Conservation (phyloP, 2,329 filamentous ascomycete species). For the Trichoderma simmonsii region DNA sequence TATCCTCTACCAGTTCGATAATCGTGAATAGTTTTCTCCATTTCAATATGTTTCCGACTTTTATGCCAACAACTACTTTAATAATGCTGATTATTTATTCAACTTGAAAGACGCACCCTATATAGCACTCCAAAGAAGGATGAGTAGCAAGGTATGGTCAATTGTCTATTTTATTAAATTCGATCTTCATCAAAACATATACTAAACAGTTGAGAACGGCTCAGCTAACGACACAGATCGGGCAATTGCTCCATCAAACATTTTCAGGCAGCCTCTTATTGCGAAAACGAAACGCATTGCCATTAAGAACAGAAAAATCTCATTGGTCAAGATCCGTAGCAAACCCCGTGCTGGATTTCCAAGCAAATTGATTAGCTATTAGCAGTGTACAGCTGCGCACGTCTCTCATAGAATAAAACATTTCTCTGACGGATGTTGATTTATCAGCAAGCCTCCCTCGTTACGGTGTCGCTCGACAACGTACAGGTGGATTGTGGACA, state of each 20-base stretch:
- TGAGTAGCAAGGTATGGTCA: background rate
- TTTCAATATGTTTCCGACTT: background rate
- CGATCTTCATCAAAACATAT: background rate
- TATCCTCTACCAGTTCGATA: background rate
- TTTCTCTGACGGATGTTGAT: background rate
- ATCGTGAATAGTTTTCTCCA: background rate
- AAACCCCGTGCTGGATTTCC: background rate
- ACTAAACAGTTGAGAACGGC: background rate
- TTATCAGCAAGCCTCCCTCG: background rate
- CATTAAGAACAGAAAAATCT: background rate
- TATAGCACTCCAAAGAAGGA: background rate
- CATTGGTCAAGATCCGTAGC: background rate
- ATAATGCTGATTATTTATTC: background rate
- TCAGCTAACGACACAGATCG: background rate
- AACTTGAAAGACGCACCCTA: accelerated
- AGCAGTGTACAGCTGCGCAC: background rate
- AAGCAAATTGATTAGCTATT: background rate
- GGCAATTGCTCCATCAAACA: background rate
- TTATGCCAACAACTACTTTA: background rate
- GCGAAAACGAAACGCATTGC: background rate
- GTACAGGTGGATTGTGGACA: background rate
- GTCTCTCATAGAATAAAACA: background rate
- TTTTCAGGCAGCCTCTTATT: background rate
- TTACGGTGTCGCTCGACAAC: background rate
- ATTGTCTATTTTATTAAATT: background rate